Evolutionary conservation across 805 yeast species (phyloP).

Genomic region (Wickerhamiella nectarea): DNA sequence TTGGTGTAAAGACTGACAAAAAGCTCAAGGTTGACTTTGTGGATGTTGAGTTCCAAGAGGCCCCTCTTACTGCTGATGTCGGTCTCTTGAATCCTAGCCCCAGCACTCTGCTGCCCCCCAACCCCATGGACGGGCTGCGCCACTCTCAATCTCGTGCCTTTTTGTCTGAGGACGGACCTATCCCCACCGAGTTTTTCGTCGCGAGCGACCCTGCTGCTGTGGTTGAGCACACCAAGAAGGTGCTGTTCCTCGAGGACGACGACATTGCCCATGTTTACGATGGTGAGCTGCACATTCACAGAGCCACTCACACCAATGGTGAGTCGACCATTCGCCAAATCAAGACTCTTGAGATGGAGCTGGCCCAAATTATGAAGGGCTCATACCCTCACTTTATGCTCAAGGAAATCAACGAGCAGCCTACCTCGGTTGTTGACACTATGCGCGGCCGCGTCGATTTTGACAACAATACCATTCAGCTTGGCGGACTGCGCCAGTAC

Average conservation of each 20-base stretch:
- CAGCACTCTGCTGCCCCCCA: constrained; percentile 29
- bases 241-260: constrained; percentile 89
- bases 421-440: constrained; percentile 94
- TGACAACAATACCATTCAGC: constrained; percentile 54
- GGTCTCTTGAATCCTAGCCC: constrained; percentile 14
- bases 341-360: constrained; percentile 91
- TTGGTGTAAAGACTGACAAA: constrained; percentile 89
- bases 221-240: constrained; percentile 92
- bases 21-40: constrained; percentile 95
- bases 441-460: constrained; percentile 99
- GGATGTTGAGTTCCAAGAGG: constrained; percentile 91
- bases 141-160: constrained; percentile 95
- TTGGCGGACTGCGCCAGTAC: constrained; percentile 83
- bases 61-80: constrained; percentile 17
- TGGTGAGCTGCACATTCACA: constrained; percentile 96
- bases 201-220: constrained; percentile 97
- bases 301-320: constrained; percentile 70
- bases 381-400: constrained; percentile 94
- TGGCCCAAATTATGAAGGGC: constrained; percentile 97
- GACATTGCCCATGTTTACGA: constrained; percentile 97
- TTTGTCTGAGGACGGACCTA: constrained; percentile 87
- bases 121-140: constrained; percentile 54
- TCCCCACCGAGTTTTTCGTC: constrained; percentile 88
- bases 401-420: constrained; percentile 97
- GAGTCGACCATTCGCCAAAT: constrained; percentile 91